phyloP scores from a whole-genome alignment of 2,329 filamentous ascomycete genomes.

The Aspergillus cejpii region DNA sequence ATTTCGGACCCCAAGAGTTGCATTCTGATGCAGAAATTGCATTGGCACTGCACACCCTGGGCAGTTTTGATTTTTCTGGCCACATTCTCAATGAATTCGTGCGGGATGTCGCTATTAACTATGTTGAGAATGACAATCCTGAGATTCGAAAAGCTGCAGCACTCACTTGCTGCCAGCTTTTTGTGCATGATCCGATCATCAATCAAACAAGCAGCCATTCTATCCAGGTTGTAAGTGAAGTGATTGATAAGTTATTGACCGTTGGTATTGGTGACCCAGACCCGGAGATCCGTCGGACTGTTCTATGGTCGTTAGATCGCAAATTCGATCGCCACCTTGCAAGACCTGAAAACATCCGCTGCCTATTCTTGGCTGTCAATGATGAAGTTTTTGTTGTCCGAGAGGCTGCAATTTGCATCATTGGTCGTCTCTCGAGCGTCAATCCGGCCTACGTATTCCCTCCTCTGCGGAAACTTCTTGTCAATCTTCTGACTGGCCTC shows the following conservation, averaged over 20 bases:
- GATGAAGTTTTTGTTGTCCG: conserved; percentile 89
- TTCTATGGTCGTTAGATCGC: conserved; percentile 80
- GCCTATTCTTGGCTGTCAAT: conserved; percentile 88
- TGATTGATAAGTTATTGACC: conserved; percentile 92
- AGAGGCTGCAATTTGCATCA: conserved; percentile 92
- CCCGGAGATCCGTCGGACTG: conserved; percentile 78
- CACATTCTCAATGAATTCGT: conserved; percentile 98
- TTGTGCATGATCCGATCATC: conserved; percentile 93
- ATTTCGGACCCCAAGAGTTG: conserved; percentile 75
- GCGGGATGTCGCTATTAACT: conserved; percentile 94
- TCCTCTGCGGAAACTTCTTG: conserved; percentile 84
- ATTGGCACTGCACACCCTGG: conserved; percentile 84
- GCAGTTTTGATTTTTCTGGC: conserved; percentile 90
- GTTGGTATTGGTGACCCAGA: conserved; percentile 91
- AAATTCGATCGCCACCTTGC: conserved; percentile 96
- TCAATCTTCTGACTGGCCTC: conserved; percentile 92
- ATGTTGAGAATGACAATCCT: conserved; percentile 91
- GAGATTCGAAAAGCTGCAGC: conserved; percentile 92
- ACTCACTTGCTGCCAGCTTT: conserved; percentile 94
- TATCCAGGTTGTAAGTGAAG: conserved; percentile 92
- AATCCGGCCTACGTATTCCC: conserved; percentile 98
- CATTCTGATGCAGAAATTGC: conserved; percentile 84
- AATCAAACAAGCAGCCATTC: conserved; percentile 97
- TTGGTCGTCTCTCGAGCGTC: conserved; percentile 80
- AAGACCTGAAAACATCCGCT: conserved; percentile 94